phyloP scores from a whole-genome alignment of 345 rosid genomes.

The Eucalyptus curtisii region DNA sequence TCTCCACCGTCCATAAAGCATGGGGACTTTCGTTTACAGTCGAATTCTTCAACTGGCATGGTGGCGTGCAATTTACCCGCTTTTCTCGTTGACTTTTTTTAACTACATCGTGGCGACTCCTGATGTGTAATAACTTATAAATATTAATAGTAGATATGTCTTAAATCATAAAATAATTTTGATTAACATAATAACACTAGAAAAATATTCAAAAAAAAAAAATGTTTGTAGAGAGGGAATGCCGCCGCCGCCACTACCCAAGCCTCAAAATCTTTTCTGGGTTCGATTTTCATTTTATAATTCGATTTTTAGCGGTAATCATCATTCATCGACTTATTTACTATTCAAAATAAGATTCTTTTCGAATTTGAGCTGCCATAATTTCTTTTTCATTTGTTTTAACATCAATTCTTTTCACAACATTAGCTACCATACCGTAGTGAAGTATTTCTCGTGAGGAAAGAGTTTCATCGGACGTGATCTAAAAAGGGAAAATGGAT shows the following conservation, averaged over 20 bases:
- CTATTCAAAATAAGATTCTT: neutral
- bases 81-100: neutral
- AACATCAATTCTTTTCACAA: neutral
- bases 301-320: neutral
- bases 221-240: neutral
- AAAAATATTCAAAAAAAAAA: neutral
- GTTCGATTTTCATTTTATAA: neutral
- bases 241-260: rapidly evolving
- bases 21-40: neutral
- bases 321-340: neutral
- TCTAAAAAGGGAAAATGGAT: neutral
- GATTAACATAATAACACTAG: neutral
- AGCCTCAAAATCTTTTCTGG: neutral
- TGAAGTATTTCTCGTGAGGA: neutral
- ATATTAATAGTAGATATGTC: neutral
- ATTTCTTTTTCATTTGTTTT: neutral
- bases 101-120: neutral
- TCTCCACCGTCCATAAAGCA: neutral
- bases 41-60: neutral
- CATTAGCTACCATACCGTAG: neutral
- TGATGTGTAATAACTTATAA: neutral
- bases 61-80: neutral
- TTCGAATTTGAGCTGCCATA: neutral
- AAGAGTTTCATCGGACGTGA: rapidly evolving
- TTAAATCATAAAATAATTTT: neutral